These are phyloP conservation scores for Myriosclerotinia curreyana DNA, from an alignment of 2,329 filamentous ascomycete genomes.

Conservation along the genomic window DNA sequence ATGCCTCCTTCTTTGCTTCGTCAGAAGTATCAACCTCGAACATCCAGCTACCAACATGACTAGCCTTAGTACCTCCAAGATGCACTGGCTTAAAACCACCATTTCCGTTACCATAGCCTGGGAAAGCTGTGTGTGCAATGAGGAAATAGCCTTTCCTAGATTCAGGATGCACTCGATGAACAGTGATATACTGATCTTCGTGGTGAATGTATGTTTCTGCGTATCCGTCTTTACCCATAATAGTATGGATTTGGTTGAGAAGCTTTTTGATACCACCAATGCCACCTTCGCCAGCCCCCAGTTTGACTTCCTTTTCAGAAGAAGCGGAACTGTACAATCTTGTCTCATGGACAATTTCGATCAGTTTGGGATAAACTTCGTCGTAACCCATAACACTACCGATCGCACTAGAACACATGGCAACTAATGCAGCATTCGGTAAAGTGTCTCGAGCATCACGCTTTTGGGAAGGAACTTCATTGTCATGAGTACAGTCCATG, in stretches of 20 bases:
- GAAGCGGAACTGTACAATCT: conserved; percentile 77
- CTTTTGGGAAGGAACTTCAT: conserved; percentile 93
- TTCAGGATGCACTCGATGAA: conserved; percentile 89
- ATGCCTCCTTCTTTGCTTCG: conserved; percentile 61
- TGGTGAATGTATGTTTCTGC: conserved; percentile 96
- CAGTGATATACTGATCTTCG: conserved; percentile 92
- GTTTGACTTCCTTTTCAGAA: conserved; percentile 61
- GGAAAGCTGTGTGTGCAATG: conserved; percentile 93
- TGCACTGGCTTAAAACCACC: conserved; percentile 75
- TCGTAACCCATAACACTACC: conserved; percentile 98
- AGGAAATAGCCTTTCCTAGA: conserved; percentile 92
- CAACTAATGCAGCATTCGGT: conserved; percentile 88
- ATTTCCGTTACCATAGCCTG: conserved; percentile 82
- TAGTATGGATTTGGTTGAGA: conserved; percentile 87
- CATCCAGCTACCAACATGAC: conserved; percentile 85
- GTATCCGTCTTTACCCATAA: conserved; percentile 94
- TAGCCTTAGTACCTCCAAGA: conserved; percentile 79
- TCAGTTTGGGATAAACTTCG: conserved; percentile 86
- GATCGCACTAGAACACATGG: conserved; percentile 91
- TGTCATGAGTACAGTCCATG: conserved; percentile 99
- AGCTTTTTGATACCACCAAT: conserved; percentile 91
- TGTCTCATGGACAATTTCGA: conserved; percentile 91
- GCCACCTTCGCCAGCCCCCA: conserved; percentile 71
- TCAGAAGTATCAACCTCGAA: conserved; percentile 81
- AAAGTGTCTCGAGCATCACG: conserved; percentile 90